Evolutionary conservation across 2,329 filamentous ascomycete genomes (phyloP).

Genomic region (Xylaria sp.): DNA sequence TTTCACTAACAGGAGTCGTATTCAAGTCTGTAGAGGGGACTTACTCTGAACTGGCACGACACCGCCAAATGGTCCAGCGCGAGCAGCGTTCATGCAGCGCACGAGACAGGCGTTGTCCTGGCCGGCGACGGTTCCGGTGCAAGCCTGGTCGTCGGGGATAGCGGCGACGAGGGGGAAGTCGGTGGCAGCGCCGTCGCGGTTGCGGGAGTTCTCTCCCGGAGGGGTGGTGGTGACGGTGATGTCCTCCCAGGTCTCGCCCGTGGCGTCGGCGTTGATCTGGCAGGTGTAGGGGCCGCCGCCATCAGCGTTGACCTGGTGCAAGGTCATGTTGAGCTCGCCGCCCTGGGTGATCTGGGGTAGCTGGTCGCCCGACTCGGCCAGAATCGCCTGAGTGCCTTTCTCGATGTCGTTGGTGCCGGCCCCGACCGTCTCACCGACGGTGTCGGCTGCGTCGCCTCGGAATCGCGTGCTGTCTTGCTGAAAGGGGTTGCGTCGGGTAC

Average conservation of each 20-base stretch:
- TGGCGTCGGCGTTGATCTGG: slow-evolving; percentile 71
- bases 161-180: slow-evolving; percentile 65
- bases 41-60: slow-evolving; percentile 65
- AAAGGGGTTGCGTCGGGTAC: slow-evolving; percentile 68
- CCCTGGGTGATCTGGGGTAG: slow-evolving; percentile 69
- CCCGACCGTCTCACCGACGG: slow-evolving; percentile 68
- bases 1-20: background rate
- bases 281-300: slow-evolving; percentile 73
- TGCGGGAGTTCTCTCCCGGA: slow-evolving; percentile 61
- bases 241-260: slow-evolving; percentile 62
- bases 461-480: slow-evolving; percentile 73
- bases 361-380: slow-evolving; percentile 64
- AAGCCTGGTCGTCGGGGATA: slow-evolving; percentile 65
- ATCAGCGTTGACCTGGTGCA: slow-evolving; percentile 75
- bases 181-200: slow-evolving; percentile 53
- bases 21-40: slow-evolving; percentile 5
- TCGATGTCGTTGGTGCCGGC: slow-evolving; percentile 67
- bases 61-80: slow-evolving; percentile 71
- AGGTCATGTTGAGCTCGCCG: slow-evolving; percentile 68
- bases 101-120: slow-evolving; percentile 70
- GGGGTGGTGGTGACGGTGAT: slow-evolving; percentile 66
- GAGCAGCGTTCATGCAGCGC: slow-evolving; percentile 68
- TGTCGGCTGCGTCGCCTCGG: slow-evolving; percentile 61
- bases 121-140: slow-evolving; percentile 69
- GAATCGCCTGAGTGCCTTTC: slow-evolving; percentile 65